These are phyloP conservation scores for Phlebiopsis flavidoalba DNA, from an alignment of 768 basidiomycete genomes.

Conservation along the genomic window DNA sequence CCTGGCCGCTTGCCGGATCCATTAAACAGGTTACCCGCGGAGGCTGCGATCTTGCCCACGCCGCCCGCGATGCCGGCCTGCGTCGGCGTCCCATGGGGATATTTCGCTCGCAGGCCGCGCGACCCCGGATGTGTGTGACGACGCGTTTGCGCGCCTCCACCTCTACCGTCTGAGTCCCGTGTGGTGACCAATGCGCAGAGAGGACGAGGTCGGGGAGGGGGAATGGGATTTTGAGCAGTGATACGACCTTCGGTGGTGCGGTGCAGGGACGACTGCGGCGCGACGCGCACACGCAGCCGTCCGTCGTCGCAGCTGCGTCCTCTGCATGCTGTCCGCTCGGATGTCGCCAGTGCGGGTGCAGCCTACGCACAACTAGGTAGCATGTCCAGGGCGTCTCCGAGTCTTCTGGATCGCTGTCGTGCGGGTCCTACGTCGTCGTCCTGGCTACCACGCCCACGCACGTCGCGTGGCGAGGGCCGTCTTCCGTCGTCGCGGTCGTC, in stretches of 20 bases:
- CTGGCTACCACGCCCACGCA: conserved; percentile 1
- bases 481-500: conserved; percentile 14
- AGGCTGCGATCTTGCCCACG: conserved; percentile 6
- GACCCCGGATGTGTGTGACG: conserved; percentile 29
- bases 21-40: conserved; percentile 2
- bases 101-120: conserved; percentile 20
- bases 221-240: conserved; percentile 86
- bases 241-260: conserved; percentile 93
- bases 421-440: conserved; percentile 35
- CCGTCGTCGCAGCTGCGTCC: conserved; percentile 7
- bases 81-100: conserved; percentile 22
- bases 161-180: background rate
- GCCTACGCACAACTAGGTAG: conserved; percentile 60
- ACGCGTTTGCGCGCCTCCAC: conserved; percentile 38
- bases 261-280: conserved; percentile 84
- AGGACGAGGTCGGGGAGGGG: conserved; percentile 81
- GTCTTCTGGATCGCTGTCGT: conserved; percentile 93
- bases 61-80: conserved; percentile 7
- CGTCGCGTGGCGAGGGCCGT: conserved; percentile 13
- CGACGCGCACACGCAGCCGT: conserved; percentile 57
- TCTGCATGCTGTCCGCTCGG: conserved; percentile 8
- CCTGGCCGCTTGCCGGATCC: background rate
- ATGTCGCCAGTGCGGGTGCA: conserved; percentile 15
- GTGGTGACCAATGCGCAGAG: conserved; percentile 38
- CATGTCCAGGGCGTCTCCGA: conserved; percentile 97